These are phyloP conservation scores for Ambrosiella cleistominuta DNA, from an alignment of 2,329 filamentous ascomycete species.

Conservation along the genomic window DNA sequence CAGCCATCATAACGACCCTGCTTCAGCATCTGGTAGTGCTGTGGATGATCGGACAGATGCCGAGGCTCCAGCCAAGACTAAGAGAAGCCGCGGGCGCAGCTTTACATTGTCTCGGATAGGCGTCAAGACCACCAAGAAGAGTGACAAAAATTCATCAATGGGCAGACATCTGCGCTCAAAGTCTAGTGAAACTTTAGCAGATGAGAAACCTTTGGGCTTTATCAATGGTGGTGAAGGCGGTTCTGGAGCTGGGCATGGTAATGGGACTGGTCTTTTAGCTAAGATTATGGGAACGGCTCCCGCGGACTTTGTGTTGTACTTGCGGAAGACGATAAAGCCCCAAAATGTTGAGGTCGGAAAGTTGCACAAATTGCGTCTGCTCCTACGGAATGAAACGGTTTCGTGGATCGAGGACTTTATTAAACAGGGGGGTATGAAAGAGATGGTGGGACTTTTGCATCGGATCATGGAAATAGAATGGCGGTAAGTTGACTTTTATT, in stretches of 20 bases:
- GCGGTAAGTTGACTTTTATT: conserved; percentile 42
- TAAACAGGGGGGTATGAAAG: conserved; percentile 73
- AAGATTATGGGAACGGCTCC: conserved; percentile 58
- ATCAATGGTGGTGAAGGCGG: conserved; percentile 26
- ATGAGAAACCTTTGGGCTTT: conserved; percentile 33
- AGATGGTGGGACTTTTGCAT: conserved; percentile 71
- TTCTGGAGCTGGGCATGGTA: conserved; percentile 20
- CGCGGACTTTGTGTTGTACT: conserved; percentile 70
- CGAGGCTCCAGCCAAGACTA: conserved; percentile 26
- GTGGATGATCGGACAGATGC: conserved; percentile 26
- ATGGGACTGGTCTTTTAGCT: conserved; percentile 40
- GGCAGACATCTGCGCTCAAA: conserved; percentile 52
- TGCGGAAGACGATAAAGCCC: conserved; percentile 65
- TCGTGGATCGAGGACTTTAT: conserved; percentile 92
- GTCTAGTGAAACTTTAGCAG: conserved; percentile 51
- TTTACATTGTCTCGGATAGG: conserved; percentile 52
- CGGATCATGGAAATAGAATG: conserved; percentile 93
- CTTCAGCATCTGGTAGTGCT: conserved; percentile 15
- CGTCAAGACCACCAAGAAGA: conserved; percentile 27
- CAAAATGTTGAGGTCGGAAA: conserved; percentile 83
- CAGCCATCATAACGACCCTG: neutral
- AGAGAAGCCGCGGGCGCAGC: conserved; percentile 51
- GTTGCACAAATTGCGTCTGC: conserved; percentile 74
- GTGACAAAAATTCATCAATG: conserved; percentile 34
- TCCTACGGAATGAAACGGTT: conserved; percentile 87